A percentile compares a stretch with the other conserved stretches of the same genome.
phyloP scores from a whole-genome alignment of 1,284 basidiomycete genomes.

The Nidula niveotomentosa region DNA sequence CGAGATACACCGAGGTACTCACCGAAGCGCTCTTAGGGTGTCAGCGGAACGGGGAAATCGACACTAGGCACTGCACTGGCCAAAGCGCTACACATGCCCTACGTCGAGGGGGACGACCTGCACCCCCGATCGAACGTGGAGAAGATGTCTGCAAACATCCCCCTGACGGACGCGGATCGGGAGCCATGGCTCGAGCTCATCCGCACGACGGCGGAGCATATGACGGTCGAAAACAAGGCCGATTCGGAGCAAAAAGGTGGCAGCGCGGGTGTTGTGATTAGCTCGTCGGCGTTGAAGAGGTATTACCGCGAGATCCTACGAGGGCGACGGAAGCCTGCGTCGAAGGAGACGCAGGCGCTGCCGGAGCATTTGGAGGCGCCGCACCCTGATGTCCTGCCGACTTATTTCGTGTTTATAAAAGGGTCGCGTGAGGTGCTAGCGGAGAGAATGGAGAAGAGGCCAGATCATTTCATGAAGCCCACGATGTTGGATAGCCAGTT shows the following conservation, averaged over 20 bases:
- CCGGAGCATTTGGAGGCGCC: slow-evolving; percentile 23
- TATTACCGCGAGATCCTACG: slow-evolving; percentile 84
- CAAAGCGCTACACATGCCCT: slow-evolving; percentile 61
- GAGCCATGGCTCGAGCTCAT: slow-evolving; percentile 85
- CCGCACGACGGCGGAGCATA: slow-evolving; percentile 60
- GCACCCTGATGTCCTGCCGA: slow-evolving; percentile 40
- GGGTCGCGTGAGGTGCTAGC: slow-evolving; percentile 65
- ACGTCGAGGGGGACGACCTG: slow-evolving; percentile 89
- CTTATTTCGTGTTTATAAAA: slow-evolving; percentile 84
- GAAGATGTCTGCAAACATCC: slow-evolving; percentile 85
- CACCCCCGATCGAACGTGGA: slow-evolving; percentile 83
- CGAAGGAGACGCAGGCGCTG: slow-evolving; percentile 23
- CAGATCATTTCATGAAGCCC: slow-evolving; percentile 90
- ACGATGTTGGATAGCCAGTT: slow-evolving; percentile 88
- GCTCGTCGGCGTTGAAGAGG: slow-evolving; percentile 85
- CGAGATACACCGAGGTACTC: no score
- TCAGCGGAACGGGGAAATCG: slow-evolving; percentile 86
- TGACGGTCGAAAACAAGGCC: slow-evolving; percentile 39
- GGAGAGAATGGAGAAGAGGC: slow-evolving; percentile 69
- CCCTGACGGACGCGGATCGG: slow-evolving; percentile 82
- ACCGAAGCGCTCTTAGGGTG: slow-evolving; percentile 49
- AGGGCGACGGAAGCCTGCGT: slow-evolving; percentile 34
- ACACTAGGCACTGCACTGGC: slow-evolving; percentile 77
- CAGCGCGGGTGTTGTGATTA: slow-evolving; percentile 65
- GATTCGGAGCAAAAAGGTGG: slow-evolving; percentile 13